Evolutionary conservation across 2,329 filamentous ascomycete species (phyloP).

Genomic region (Chaetomiaceae sp.): DNA sequence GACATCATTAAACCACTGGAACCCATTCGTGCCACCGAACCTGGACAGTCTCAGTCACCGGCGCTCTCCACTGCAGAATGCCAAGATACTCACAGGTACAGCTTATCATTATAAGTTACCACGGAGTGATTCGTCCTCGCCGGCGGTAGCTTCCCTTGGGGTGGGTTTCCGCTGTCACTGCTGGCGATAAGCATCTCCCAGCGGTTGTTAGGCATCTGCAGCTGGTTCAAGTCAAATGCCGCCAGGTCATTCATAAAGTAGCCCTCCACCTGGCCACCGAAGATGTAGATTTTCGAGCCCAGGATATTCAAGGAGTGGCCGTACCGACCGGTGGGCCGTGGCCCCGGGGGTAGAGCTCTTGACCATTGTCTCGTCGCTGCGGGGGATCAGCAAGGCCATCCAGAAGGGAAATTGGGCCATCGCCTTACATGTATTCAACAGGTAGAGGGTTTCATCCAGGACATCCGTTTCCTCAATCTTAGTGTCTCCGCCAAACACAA

Average conservation of each 20-base stretch:
- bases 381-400: constrained; percentile 23
- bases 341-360: constrained; percentile 79
- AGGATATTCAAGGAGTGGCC: constrained; percentile 95
- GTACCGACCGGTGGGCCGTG: constrained; percentile 83
- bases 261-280: constrained; percentile 94
- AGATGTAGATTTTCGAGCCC: constrained; percentile 95
- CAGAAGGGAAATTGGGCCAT: neutral
- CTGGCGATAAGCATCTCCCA: constrained; percentile 91
- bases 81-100: constrained; percentile 70
- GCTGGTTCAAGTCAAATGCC: constrained; percentile 90
- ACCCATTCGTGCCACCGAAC: constrained; percentile 96
- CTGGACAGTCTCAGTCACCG: constrained; percentile 40
- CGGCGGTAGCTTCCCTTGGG: constrained; percentile 67
- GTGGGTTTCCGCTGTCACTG: constrained; percentile 57
- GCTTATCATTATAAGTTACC: constrained; percentile 85
- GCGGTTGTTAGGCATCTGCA: constrained; percentile 84
- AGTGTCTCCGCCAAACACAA: constrained; percentile 97
- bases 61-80: neutral
- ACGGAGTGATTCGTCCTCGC: constrained; percentile 93
- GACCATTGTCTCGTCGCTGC: constrained; percentile 97
- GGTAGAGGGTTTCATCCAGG: constrained; percentile 90
- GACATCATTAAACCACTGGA: constrained; percentile 98
- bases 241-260: constrained; percentile 97
- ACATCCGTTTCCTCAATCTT: constrained; percentile 92
- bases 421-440: constrained; percentile 90